A percentile compares a stretch with the other conserved stretches of the same genome.
phyloP scores from a whole-genome alignment of 2,329 filamentous ascomycete species.

The Zymoseptoria crescenta region DNA sequence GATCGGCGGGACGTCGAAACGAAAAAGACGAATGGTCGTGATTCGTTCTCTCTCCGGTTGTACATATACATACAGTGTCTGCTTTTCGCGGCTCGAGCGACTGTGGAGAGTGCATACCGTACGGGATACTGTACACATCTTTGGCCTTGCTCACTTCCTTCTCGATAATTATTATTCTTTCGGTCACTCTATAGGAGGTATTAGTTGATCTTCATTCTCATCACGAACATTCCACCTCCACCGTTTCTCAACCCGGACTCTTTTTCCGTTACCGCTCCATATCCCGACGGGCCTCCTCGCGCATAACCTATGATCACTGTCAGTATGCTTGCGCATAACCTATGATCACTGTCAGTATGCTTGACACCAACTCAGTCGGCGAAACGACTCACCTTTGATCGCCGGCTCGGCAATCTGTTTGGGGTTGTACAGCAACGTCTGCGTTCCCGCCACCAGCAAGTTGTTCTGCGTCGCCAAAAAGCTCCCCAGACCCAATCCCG shows the following conservation, averaged over 20 bases:
- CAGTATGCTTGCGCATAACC: neutral
- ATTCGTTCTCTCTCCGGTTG: neutral
- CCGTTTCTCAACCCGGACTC: no score
- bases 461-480: slow-evolving; percentile 40
- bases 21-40: neutral
- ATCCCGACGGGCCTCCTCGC: neutral
- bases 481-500: slow-evolving; percentile 37
- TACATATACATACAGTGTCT: no score
- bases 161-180: no score
- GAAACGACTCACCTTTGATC: slow-evolving; percentile 25
- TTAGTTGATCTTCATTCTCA: neutral
- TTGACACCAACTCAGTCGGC: neutral
- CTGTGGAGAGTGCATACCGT: no score
- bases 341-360: neutral
- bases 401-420: slow-evolving; percentile 35
- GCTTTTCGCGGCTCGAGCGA: no score
- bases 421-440: slow-evolving; percentile 29
- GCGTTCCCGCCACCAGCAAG: slow-evolving; percentile 33
- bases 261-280: neutral
- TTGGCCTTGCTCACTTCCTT: no score
- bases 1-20: neutral
- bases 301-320: neutral
- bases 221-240: neutral
- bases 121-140: no score
- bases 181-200: no score